A percentile compares a stretch with the other conserved stretches of the same genome.
Evolutionary conservation across 2,329 filamentous ascomycete genomes (phyloP).

Genomic region (Fusarium sublunatum): DNA sequence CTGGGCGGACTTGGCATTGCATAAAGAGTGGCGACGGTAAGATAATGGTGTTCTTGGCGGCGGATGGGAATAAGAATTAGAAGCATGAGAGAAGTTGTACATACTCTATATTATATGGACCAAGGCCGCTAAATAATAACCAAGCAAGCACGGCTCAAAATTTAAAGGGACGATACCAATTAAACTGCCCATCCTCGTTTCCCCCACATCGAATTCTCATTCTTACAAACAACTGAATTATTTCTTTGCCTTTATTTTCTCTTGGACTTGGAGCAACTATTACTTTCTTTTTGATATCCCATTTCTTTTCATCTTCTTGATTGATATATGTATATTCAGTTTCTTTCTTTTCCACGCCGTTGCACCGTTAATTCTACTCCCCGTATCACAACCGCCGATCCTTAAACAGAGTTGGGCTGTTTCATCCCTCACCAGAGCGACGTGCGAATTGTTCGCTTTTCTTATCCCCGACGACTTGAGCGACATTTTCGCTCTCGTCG

Average conservation of each 20-base stretch:
- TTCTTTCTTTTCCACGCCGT: slow-evolving; percentile 1
- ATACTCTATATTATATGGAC: background rate
- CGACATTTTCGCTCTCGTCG: slow-evolving; percentile 3
- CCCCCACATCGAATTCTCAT: slow-evolving; percentile 22
- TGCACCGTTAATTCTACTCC: background rate
- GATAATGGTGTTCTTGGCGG: slow-evolving; percentile 24
- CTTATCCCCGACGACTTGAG: slow-evolving; percentile 2
- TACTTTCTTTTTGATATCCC: slow-evolving; percentile 6
- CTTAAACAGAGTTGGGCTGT: slow-evolving; percentile 4
- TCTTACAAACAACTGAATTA: slow-evolving; percentile 21
- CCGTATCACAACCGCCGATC: background rate
- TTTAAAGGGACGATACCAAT: slow-evolving; percentile 23
- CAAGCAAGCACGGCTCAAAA: slow-evolving; percentile 16
- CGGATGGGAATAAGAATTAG: slow-evolving; percentile 4
- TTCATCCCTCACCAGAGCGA: slow-evolving; percentile 14
- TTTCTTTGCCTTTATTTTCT: slow-evolving; percentile 18
- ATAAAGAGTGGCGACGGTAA: slow-evolving; percentile 21
- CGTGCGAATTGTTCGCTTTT: slow-evolving; percentile 4
- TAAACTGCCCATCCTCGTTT: slow-evolving; percentile 30
- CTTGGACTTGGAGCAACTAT: background rate
- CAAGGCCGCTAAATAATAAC: background rate
- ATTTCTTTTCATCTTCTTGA: background rate
- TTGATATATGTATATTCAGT: background rate
- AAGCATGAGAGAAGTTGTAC: background rate
- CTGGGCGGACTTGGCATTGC: slow-evolving; percentile 36